These are phyloP conservation scores for Letharia lupina DNA, from an alignment of 495 filamentous ascomycete genomes.

Conservation along the genomic window DNA sequence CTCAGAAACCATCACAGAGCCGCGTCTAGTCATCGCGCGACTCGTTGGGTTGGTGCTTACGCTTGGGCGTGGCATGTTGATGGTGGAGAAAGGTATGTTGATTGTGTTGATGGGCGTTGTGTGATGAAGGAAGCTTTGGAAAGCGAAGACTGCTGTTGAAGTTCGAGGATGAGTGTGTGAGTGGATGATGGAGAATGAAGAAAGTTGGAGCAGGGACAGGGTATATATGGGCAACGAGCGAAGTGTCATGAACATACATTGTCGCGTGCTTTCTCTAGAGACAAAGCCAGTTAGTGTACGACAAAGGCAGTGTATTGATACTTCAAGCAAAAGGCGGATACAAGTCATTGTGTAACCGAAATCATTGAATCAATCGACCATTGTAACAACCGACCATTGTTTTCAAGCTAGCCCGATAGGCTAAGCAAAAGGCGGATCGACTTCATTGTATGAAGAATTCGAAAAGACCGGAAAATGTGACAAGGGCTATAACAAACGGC, in stretches of 20 bases:
- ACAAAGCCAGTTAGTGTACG: background rate
- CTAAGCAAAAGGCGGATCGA: too few relatives aligned
- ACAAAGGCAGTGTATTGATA: background rate
- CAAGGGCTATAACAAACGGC: too few relatives aligned
- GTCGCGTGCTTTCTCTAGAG: background rate
- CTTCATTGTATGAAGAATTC: too few relatives aligned
- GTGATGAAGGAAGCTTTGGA: too few relatives aligned
- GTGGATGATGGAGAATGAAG: background rate
- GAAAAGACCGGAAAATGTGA: too few relatives aligned
- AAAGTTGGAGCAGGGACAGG: background rate
- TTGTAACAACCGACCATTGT: background rate
- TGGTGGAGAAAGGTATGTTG: too few relatives aligned
- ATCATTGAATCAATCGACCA: background rate
- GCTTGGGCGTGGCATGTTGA: too few relatives aligned
- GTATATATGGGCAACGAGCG: background rate
- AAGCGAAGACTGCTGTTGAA: background rate
- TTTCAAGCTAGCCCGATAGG: too few relatives aligned
- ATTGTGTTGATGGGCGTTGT: too few relatives aligned
- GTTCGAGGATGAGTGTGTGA: background rate
- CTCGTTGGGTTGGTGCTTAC: too few relatives aligned
- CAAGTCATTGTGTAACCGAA: background rate
- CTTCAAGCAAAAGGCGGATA: background rate
- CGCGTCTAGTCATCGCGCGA: too few relatives aligned
- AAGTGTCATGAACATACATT: background rate
- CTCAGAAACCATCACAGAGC: too few relatives aligned